Evolutionary conservation across 345 rosid species (phyloP), one percentile per base, ranked within the genome.

Genomic region (Eucalyptus cloeziana): DNA sequence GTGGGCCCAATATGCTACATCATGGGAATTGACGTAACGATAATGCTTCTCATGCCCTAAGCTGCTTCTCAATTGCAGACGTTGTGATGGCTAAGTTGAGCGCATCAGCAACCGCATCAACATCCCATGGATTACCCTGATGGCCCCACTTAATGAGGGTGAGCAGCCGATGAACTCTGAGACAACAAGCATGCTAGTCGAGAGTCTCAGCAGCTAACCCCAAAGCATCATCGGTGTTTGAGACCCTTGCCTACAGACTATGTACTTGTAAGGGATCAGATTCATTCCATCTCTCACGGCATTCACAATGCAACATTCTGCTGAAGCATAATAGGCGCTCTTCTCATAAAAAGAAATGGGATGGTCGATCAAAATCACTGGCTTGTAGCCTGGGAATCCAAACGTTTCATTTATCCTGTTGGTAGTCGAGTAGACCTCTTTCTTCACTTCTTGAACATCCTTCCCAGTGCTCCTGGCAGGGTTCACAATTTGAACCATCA

Each of bases 201-300:
- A 71, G 90, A 2, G 90, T 67, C 45, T 88, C 89, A 4, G 91
- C 10, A 19, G 56, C 81, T 60, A 90, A 43, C 79, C 90, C 92
- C 85, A 93, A 85, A 31, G 92, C 90, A 87, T 91, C 88, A 25
- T 93, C 90, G 87, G 92, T 89, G 86, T 87, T 21, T 88, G 86
- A 14, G 93, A 90, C 30, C 93, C 92, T 87, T 93, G 94, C 91
- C 94, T 87, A 60, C 94, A 93, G 49, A 92, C 92, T 52, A 91
- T 88, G 86, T 92, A 93, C 86, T 92, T 76, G 89, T 93, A 93
- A 3, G 94, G 94, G 44, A 92, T 89, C 58, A 93, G 89, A 90
- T 93, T 93, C 94, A 93, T 92, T 50, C 93, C 94, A 88, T 93
- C 94, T 64, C 94, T 90, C 52, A 93, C 94, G 31, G 94, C 93